phyloP scores from a whole-genome alignment of 2,329 filamentous ascomycete genomes.

The Penicillium italicum region DNA sequence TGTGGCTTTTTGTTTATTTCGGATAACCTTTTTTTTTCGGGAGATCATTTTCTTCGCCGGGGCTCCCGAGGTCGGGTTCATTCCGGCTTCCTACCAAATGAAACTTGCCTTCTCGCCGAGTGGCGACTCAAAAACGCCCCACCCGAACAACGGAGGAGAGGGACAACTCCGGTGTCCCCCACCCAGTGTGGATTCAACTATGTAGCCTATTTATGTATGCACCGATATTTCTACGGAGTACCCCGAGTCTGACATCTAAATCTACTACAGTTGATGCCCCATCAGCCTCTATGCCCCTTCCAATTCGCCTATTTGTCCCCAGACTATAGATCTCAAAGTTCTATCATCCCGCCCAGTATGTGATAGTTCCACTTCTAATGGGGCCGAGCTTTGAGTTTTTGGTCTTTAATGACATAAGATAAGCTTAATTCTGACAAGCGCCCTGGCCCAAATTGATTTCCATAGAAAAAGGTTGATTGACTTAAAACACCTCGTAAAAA shows the following conservation, averaged over 20 bases:
- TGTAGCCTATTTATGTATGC: neutral
- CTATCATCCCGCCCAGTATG: neutral
- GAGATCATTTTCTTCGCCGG: neutral
- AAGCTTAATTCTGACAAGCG: conserved; percentile 6
- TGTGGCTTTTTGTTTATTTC: neutral
- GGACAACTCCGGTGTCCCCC: neutral
- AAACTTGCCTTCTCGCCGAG: neutral
- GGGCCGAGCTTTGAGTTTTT: neutral
- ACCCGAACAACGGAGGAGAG: neutral
- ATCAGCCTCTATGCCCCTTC: neutral
- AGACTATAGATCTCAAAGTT: neutral
- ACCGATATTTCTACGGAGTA: neutral
- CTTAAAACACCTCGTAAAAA: too few relatives aligned
- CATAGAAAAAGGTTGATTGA: neutral
- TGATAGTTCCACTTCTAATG: neutral
- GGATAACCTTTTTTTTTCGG: neutral
- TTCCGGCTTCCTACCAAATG: neutral
- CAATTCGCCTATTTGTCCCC: neutral
- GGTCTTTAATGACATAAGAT: neutral
- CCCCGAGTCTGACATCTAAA: neutral
- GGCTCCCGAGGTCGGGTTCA: neutral
- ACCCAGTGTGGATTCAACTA: neutral
- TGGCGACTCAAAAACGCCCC: conserved; percentile 2
- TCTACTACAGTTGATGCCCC: neutral
- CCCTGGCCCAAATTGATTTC: neutral